Evolutionary conservation across 371 early-diverging fungal species (phyloP).

Genomic region (Mucor plumbeus): DNA sequence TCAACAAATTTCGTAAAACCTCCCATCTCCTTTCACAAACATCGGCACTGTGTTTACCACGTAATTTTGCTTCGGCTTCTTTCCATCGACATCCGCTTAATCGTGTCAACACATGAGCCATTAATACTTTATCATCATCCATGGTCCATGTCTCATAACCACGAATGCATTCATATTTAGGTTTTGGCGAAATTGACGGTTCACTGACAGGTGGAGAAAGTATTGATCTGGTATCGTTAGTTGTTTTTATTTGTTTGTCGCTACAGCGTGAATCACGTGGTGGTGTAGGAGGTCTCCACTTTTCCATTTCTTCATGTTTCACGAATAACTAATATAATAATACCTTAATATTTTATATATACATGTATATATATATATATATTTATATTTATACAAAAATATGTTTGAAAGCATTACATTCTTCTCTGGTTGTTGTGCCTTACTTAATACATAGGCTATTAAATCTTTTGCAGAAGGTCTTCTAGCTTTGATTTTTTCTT

Average conservation of each 20-base stretch:
- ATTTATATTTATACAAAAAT: not conserved
- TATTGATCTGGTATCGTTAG: conserved; percentile 7
- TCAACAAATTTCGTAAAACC: conserved; percentile 22
- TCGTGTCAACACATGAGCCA: conserved; percentile 34
- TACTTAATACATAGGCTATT: conserved; percentile 30
- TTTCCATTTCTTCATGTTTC: conserved; percentile 11
- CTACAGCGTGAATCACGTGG: conserved; percentile 19
- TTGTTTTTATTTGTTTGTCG: not conserved
- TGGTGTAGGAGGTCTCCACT: conserved; percentile 40
- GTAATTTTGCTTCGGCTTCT: conserved; percentile 28
- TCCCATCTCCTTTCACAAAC: conserved; percentile 32
- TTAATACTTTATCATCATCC: conserved; percentile 32
- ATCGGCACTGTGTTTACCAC: conserved; percentile 24
- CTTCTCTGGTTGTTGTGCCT: conserved; percentile 25
- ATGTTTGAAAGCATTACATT: not conserved
- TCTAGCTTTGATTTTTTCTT: conserved; percentile 18
- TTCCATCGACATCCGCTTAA: conserved; percentile 31
- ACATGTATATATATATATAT: not conserved
- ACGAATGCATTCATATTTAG: conserved; percentile 35
- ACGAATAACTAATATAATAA: not conserved
- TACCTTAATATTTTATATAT: not conserved
- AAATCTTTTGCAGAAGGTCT: conserved; percentile 32
- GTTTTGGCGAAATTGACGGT: conserved; percentile 12
- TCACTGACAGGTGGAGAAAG: conserved; percentile 30
- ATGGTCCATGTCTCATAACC: conserved; percentile 39